Conservation (phyloP, 2,329 filamentous ascomycete species). For the Alternaria triticimaculans region DNA sequence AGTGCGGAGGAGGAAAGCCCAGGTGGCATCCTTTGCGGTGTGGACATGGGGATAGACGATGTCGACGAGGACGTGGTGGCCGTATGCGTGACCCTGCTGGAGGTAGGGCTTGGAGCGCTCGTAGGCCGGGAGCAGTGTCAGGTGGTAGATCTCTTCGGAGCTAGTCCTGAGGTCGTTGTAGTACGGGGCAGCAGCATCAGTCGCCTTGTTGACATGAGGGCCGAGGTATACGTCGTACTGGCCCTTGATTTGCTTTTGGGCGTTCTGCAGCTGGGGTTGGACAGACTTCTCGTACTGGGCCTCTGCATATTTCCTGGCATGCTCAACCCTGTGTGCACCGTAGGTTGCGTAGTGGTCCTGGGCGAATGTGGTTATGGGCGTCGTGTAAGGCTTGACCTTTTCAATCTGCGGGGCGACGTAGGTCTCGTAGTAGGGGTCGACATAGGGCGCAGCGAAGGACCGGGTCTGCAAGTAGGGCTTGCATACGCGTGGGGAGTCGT, state of each 20-base stretch:
- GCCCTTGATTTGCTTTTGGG: constrained; percentile 65
- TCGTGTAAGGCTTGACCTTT: constrained; percentile 74
- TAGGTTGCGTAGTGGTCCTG: constrained; percentile 69
- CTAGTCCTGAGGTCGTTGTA: constrained; percentile 70
- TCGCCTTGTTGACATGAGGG: constrained; percentile 72
- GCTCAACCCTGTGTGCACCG: constrained; percentile 73
- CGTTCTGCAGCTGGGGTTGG: constrained; percentile 74
- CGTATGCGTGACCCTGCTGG: constrained; percentile 69
- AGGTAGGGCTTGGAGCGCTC: constrained; percentile 76
- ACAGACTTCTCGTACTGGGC: constrained; percentile 80
- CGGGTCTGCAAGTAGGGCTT: constrained; percentile 75
- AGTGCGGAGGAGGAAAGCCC: constrained; percentile 74
- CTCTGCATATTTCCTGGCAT: constrained; percentile 69
- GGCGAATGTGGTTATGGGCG: constrained; percentile 70
- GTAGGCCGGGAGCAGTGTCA: constrained; percentile 78
- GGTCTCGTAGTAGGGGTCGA: constrained; percentile 83
- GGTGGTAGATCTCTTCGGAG: constrained; percentile 71
- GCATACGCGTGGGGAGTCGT: constrained; percentile 78
- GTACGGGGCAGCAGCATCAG: constrained; percentile 70
- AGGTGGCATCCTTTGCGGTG: constrained; percentile 72
- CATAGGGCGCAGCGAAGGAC: constrained; percentile 73
- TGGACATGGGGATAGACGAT: constrained; percentile 75
- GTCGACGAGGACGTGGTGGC: constrained; percentile 70
- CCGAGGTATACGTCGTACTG: constrained; percentile 75
- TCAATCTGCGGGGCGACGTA: constrained; percentile 87